Evolutionary conservation across 2,329 filamentous ascomycete genomes (phyloP).

Genomic region (Fusarium acutatum): DNA sequence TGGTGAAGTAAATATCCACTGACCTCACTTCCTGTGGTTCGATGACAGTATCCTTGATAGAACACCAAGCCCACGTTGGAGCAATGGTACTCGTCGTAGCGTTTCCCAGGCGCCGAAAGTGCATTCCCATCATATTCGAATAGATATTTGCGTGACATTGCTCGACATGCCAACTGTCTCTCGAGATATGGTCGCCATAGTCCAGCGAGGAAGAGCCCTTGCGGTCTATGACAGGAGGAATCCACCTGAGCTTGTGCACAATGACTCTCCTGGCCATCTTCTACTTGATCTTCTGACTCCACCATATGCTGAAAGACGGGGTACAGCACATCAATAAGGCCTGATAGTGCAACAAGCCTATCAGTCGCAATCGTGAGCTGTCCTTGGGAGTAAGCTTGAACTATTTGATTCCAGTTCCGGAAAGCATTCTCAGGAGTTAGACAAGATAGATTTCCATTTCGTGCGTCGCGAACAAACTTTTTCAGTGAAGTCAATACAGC

Average conservation of each 20-base stretch:
- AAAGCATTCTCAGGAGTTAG: background rate
- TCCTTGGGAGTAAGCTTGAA: background rate
- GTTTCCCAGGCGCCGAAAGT: background rate
- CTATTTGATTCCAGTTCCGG: constrained; percentile 7
- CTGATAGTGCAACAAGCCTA: constrained; percentile 7
- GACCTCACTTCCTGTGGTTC: background rate
- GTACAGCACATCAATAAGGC: background rate
- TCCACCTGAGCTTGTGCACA: rapidly evolving
- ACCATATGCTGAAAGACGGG: background rate
- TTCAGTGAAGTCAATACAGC: background rate
- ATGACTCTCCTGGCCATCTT: background rate
- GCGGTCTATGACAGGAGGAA: background rate
- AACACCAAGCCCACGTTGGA: constrained; percentile 24
- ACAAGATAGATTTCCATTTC: background rate
- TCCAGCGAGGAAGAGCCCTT: background rate
- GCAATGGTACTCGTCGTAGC: background rate
- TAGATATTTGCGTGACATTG: background rate
- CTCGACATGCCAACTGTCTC: constrained; percentile 19
- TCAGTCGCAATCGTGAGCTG: background rate
- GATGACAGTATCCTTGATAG: constrained; percentile 7
- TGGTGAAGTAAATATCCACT: background rate
- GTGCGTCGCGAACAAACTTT: background rate
- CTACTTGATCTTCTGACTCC: background rate
- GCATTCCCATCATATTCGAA: background rate
- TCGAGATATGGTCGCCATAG: constrained; percentile 7